These are phyloP conservation scores for Tylopilus sp. DNA, from an alignment of 768 basidiomycete species.

Conservation along the genomic window DNA sequence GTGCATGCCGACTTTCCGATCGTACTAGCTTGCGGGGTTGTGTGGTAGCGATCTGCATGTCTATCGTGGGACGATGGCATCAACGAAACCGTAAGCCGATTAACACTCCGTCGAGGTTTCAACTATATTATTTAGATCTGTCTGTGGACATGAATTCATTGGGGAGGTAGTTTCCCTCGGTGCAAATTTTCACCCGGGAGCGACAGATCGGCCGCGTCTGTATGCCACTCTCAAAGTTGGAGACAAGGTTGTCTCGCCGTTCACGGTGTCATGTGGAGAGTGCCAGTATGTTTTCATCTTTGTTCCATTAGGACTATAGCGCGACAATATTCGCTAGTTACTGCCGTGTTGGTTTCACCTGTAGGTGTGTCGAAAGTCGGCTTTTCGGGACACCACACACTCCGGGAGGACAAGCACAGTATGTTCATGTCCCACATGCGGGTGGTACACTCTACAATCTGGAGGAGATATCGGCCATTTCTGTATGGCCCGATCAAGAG, in stretches of 20 bases:
- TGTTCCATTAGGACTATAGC: neutral
- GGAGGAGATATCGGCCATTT: constrained; percentile 37
- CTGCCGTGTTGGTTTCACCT: constrained; percentile 72
- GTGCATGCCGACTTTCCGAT: neutral
- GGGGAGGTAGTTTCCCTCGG: constrained; percentile 71
- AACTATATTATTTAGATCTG: constrained; percentile 41
- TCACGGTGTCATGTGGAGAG: constrained; percentile 80
- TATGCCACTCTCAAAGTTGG: constrained; percentile 66
- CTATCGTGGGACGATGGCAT: constrained; percentile 61
- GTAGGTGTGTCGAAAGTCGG: constrained; percentile 55
- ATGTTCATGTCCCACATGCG: constrained; percentile 72
- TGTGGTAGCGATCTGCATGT: constrained; percentile 77
- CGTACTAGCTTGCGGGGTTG: constrained; percentile 54
- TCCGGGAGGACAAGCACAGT: constrained; percentile 78
- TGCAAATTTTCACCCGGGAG: constrained; percentile 45
- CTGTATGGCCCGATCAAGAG: constrained; percentile 21
- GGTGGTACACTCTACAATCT: constrained; percentile 75
- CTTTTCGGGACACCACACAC: constrained; percentile 66
- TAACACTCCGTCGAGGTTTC: neutral
- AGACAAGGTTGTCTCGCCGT: constrained; percentile 77
- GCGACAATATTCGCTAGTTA: constrained; percentile 39
- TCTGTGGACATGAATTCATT: constrained; percentile 75
- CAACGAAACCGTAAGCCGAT: constrained; percentile 47
- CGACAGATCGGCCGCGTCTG: constrained; percentile 51
- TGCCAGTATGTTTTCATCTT: constrained; percentile 57